These are phyloP conservation scores for Zoysia matrella DNA, from an alignment of 202 grass and related monocot genomes.

Conservation along the genomic window DNA sequence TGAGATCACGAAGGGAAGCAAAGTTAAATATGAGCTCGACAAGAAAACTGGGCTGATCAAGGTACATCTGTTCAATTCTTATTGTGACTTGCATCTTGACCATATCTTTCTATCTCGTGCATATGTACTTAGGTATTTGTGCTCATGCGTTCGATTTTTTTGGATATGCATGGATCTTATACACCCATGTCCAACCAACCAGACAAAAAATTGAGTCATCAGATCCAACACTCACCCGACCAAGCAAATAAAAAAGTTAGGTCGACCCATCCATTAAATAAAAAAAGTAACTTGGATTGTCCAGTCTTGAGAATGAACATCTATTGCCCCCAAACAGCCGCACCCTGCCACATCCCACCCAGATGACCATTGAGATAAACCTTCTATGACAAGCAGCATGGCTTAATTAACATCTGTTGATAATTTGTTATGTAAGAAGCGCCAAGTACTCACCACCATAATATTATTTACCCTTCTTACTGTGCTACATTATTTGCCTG, in stretches of 20 bases:
- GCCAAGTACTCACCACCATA: neutral
- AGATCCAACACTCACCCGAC: too few species aligned
- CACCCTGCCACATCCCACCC: neutral
- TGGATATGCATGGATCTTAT: too few species aligned
- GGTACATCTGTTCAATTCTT: conserved; percentile 46
- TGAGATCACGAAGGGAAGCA: conserved; percentile 88
- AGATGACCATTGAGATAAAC: neutral
- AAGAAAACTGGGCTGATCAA: conserved; percentile 67
- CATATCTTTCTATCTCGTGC: conserved; percentile 8
- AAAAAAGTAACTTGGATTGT: neutral
- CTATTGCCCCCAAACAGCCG: too few species aligned
- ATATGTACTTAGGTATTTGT: neutral
- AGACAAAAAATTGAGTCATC: too few species aligned
- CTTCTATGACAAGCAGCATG: conserved; percentile 16
- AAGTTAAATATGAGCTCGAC: conserved; percentile 51
- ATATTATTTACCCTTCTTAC: conserved; percentile 6
- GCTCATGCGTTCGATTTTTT: too few species aligned
- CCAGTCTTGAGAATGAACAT: neutral
- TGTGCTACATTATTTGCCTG: neutral
- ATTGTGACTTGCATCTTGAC: neutral
- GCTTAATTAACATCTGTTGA: neutral
- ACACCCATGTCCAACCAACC: neutral
- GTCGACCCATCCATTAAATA: neutral
- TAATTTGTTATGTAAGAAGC: neutral
- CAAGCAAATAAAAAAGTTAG: neutral